Conservation (phyloP, 176 grass and related monocot genomes). For the Bonia amplexicaulis region DNA sequence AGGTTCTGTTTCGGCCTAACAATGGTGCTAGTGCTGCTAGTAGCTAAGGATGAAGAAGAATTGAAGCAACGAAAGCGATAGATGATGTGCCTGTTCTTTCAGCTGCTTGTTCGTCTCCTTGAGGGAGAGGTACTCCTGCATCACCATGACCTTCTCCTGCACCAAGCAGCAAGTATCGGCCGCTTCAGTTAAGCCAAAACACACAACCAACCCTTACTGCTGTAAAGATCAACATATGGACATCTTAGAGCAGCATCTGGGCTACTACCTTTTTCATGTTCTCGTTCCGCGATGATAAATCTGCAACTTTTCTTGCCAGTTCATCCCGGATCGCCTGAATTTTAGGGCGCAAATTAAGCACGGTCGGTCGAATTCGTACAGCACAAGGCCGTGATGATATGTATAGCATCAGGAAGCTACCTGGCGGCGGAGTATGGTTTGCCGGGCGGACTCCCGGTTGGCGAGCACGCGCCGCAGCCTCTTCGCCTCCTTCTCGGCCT, state of each 20-base stretch:
- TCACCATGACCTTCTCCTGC: slow-evolving; percentile 76
- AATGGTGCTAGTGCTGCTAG: not conserved
- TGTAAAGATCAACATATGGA: too few relatives aligned
- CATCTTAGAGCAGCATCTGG: not conserved
- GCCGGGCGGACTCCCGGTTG: slow-evolving; percentile 84
- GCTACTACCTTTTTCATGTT: slow-evolving; percentile 63
- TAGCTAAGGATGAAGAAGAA: not conserved
- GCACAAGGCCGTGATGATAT: too few relatives aligned
- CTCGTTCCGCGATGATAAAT: slow-evolving; percentile 70
- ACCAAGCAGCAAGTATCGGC: not conserved
- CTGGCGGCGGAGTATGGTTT: slow-evolving; percentile 80
- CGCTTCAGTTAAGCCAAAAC: not conserved
- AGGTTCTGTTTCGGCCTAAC: slow-evolving; percentile 20
- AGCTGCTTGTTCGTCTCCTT: slow-evolving; percentile 72
- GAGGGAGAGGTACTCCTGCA: slow-evolving; percentile 65
- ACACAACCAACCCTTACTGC: not conserved
- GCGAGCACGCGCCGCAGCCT: slow-evolving; percentile 68
- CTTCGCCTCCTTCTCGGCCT: slow-evolving; percentile 86
- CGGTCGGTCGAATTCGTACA: not conserved
- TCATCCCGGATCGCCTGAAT: slow-evolving; percentile 67
- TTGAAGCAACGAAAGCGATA: slow-evolving; percentile 15
- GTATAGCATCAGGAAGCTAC: not conserved
- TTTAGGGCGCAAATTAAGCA: not conserved
- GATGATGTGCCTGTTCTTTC: slow-evolving; percentile 67
- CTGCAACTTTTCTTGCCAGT: slow-evolving; percentile 54